Evolutionary conservation across 164 flowering plant genomes (phyloP), one percentile per base, ranked within the genome.

Genomic region (Vitis rupestris): DNA sequence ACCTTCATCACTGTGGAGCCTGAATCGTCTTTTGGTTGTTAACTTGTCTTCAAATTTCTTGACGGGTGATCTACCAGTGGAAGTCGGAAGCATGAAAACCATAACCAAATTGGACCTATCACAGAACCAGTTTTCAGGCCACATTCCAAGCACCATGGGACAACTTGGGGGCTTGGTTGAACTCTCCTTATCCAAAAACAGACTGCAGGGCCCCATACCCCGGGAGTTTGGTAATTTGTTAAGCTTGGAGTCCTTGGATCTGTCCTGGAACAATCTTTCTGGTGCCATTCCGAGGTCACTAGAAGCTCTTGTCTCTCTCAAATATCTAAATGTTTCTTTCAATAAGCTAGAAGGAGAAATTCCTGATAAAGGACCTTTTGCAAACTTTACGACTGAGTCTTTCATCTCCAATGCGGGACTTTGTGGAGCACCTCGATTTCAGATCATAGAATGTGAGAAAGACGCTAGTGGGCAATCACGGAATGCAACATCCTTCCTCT

Each of bases 1-100:
- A 58, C 83, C 83, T 5, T 50, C 61, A 5, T 49, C 62, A 1
- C 66, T 81, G 0, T 73, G 74, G 69, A 68, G 53, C 47, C 78
- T 75, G 4, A 59, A 27, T 2, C n/a, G 64, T 69, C 68, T 81
- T 47, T 31, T 80, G 63, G 27, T 2, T 4, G n/a, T 80, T 16
- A 59, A 65, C 63, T 48, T 74, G 30, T 59, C 84, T 2, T 55
- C 69, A 9, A 81, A 81, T 69, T 49, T 3, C 10, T 53, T 80
- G 11, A 67, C n/a, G 10, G 83, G 81, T 2, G 0, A 15, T 49
- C 30, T 80, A 3, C 31, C 76, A 7, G 4, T n/a, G 1, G 76
- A 65, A 4, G 62, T 78, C 12, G 71, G 67, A 50, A 76, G 71
- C 14, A 6, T 73, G 64, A 75, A 65, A 63, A 78, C 29, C 3